Percentiles rank a stretch among this genome's conserved stretches.
Evolutionary conservation across 805 yeast species (phyloP).

Genomic region (Starmerella gropengiesseri): DNA sequence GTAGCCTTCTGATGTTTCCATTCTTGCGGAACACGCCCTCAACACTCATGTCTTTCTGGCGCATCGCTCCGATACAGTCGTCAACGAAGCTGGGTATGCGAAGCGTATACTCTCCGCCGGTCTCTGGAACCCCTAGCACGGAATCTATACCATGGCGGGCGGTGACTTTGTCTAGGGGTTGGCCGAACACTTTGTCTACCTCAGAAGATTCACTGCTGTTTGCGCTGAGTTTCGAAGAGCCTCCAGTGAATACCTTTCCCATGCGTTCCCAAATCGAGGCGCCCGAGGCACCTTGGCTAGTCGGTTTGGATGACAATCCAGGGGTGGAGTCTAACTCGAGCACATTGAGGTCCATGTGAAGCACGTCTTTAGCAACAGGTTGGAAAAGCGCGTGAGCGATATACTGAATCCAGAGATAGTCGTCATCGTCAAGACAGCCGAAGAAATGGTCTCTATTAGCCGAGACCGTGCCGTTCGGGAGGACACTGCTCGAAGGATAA

Average conservation of each 20-base stretch:
- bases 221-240: background rate
- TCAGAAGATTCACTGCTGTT: background rate
- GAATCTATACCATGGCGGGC: conserved; percentile 69
- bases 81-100: conserved; percentile 79
- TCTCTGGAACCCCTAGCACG: conserved; percentile 34
- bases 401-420: conserved; percentile 49
- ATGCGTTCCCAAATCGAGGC: conserved; percentile 39
- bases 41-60: conserved; percentile 82
- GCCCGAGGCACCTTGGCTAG: conserved; percentile 16
- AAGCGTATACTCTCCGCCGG: conserved; percentile 37
- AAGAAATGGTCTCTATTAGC: conserved; percentile 22
- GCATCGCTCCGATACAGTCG: conserved; percentile 70
- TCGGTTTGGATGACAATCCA: background rate
- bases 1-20: conserved; percentile 79
- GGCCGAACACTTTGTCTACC: conserved; percentile 54
- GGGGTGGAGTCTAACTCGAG: background rate
- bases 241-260: conserved; percentile 32
- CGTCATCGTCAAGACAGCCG: conserved; percentile 39
- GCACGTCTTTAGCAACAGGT: conserved; percentile 8
- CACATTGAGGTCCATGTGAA: conserved; percentile 21
- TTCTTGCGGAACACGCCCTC: conserved; percentile 95
- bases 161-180: conserved; percentile 58
- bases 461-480: conserved; percentile 1
- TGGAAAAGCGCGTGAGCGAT: conserved; percentile 40
- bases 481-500: conserved; percentile 1